Evolutionary conservation across 2,329 filamentous ascomycete species (phyloP).

Genomic region (Hypomyces perniciosus): DNA sequence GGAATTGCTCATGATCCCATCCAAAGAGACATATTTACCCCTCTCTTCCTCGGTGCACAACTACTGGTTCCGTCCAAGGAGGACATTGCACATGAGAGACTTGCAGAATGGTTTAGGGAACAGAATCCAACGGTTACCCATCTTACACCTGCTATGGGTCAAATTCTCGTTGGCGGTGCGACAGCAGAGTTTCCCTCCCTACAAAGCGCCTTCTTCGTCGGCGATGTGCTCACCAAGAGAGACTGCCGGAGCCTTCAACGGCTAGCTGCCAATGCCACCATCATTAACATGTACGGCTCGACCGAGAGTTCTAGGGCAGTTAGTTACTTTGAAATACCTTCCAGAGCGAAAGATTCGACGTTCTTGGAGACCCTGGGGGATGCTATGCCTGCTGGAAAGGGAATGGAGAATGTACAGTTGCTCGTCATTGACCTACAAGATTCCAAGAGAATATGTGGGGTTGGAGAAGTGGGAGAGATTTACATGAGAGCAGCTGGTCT

Average conservation of each 20-base stretch:
- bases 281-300: slow-evolving; percentile 83
- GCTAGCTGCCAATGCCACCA: slow-evolving; percentile 67
- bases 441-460: slow-evolving; percentile 61
- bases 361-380: slow-evolving; percentile 47
- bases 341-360: slow-evolving; percentile 53
- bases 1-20: slow-evolving; percentile 59
- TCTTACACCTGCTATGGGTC: slow-evolving; percentile 92
- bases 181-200: slow-evolving; percentile 69
- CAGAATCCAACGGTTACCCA: slow-evolving; percentile 74
- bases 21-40: slow-evolving; percentile 69
- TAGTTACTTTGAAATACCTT: slow-evolving; percentile 74
- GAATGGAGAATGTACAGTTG: slow-evolving; percentile 85
- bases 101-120: slow-evolving; percentile 83
- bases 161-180: slow-evolving; percentile 84
- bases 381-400: slow-evolving; percentile 74
- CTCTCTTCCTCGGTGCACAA: slow-evolving; percentile 77
- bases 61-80: slow-evolving; percentile 74
- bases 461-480: slow-evolving; percentile 81
- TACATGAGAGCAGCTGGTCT: slow-evolving; percentile 77
- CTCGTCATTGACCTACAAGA: slow-evolving; percentile 71
- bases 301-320: slow-evolving; percentile 80
- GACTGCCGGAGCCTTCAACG: slow-evolving; percentile 74
- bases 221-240: slow-evolving; percentile 78
- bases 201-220: slow-evolving; percentile 82
- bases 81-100: slow-evolving; percentile 75